Evolutionary conservation across 2,329 filamentous ascomycete species (phyloP).

Genomic region (Aspergillus jensenii): DNA sequence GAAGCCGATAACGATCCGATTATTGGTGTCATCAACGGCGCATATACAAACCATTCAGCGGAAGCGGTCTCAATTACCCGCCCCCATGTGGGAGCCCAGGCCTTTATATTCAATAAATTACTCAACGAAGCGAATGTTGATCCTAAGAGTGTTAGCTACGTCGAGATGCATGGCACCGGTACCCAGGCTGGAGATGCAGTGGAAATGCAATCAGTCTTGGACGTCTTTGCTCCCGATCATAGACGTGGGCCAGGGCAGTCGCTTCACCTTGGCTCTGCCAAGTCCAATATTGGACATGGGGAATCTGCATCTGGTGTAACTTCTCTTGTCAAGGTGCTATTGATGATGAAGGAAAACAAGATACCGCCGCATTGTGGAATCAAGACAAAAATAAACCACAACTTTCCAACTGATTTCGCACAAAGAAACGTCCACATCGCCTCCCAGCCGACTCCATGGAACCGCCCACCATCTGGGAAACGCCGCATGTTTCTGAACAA

Average conservation of each 20-base stretch:
- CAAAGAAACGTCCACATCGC: slow-evolving; percentile 46
- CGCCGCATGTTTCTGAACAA: slow-evolving; percentile 60
- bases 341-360: slow-evolving; percentile 38
- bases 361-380: slow-evolving; percentile 38
- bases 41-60: slow-evolving; percentile 79
- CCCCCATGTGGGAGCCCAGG: slow-evolving; percentile 76
- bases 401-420: slow-evolving; percentile 45
- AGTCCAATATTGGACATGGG: slow-evolving; percentile 65
- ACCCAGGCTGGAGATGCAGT: slow-evolving; percentile 79
- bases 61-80: slow-evolving; percentile 82
- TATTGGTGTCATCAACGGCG: slow-evolving; percentile 71
- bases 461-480: slow-evolving; percentile 26
- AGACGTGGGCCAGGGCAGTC: slow-evolving; percentile 40
- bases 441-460: slow-evolving; percentile 47
- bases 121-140: slow-evolving; percentile 72
- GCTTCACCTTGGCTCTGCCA: slow-evolving; percentile 63
- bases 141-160: slow-evolving; percentile 74
- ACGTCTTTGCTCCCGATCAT: slow-evolving; percentile 58
- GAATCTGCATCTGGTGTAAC: slow-evolving; percentile 61
- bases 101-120: slow-evolving; percentile 67
- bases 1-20: slow-evolving; percentile 68
- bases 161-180: slow-evolving; percentile 89
- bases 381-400: slow-evolving; percentile 46
- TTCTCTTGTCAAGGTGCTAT: slow-evolving; percentile 36
- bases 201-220: slow-evolving; percentile 76